phyloP scores from a whole-genome alignment of 1,284 basidiomycete genomes.

The Malassezia yamatoensis region DNA sequence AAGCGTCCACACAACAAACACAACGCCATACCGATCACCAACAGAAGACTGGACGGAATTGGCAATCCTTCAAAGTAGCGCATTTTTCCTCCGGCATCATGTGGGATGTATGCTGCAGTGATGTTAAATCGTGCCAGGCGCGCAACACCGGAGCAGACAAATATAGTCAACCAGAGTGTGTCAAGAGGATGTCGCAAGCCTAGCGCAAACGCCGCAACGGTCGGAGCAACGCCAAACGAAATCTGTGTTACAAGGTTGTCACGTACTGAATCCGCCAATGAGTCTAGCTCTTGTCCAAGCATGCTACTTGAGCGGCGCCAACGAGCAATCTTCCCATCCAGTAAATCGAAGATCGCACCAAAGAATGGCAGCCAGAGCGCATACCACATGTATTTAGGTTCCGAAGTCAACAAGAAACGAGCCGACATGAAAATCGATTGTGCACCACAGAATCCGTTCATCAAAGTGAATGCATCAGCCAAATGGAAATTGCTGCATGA shows the following conservation, averaged over 20 bases:
- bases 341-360: conserved; percentile 94
- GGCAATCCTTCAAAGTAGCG: conserved; percentile 96
- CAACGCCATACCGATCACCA: conserved; percentile 70
- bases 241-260: conserved; percentile 56
- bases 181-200: conserved; percentile 84
- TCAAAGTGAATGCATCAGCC: conserved; percentile 96
- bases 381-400: conserved; percentile 55
- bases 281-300: conserved; percentile 97
- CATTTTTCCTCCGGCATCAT: conserved; percentile 73
- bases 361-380: conserved; percentile 80
- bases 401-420: conserved; percentile 71
- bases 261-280: conserved; percentile 80
- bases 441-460: conserved; percentile 97
- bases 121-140: conserved; percentile 96
- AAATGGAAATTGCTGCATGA: conserved; percentile 79
- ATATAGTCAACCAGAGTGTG: conserved; percentile 71
- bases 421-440: conserved; percentile 89
- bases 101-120: conserved; percentile 86
- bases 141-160: conserved; percentile 91
- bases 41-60: conserved; percentile 76
- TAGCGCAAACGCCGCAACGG: conserved; percentile 78
- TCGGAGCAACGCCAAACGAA: conserved; percentile 92
- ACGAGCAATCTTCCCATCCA: conserved; percentile 94
- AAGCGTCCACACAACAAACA: conserved; percentile 64
- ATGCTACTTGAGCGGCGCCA: conserved; percentile 91